These are phyloP conservation scores for Bjerkandera adusta DNA, from an alignment of 1,284 basidiomycete species.

Conservation along the genomic window DNA sequence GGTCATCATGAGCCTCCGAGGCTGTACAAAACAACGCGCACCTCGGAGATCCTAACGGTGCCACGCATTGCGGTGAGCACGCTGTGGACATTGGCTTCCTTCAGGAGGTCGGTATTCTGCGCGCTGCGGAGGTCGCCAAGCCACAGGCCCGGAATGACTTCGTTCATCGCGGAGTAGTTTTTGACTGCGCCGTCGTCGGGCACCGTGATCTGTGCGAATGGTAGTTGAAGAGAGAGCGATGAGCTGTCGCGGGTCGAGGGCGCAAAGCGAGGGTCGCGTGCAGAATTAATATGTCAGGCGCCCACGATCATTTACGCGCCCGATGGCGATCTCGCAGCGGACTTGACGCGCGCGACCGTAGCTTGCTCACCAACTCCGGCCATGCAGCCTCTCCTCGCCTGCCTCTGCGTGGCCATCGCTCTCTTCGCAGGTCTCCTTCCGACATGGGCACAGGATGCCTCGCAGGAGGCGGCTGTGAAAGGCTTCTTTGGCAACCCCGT, in stretches of 20 bases:
- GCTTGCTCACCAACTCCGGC: neutral
- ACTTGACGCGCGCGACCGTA: too few relatives aligned
- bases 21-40: conserved; percentile 27
- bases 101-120: conserved; percentile 47
- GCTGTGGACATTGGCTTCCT: conserved; percentile 63
- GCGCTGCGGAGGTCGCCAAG: conserved; percentile 16
- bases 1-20: neutral
- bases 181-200: too few relatives aligned
- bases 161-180: conserved; percentile 15
- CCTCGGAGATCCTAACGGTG: conserved; percentile 61
- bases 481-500: conserved; percentile 23
- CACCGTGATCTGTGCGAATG: too few relatives aligned
- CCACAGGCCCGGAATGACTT: conserved; percentile 19
- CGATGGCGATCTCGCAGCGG: too few relatives aligned
- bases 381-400: neutral
- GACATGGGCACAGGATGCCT: conserved; percentile 8
- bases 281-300: neutral
- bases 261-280: too few relatives aligned
- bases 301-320: too few relatives aligned
- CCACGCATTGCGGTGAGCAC: conserved; percentile 73
- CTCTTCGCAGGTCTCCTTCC: conserved; percentile 1
- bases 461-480: conserved; percentile 15
- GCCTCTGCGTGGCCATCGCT: neutral
- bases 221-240: neutral
- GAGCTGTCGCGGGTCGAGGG: too few relatives aligned